Base-by-base conservation (phyloP, 306 rosid species). In the Prinsepia uniflora region DNA sequence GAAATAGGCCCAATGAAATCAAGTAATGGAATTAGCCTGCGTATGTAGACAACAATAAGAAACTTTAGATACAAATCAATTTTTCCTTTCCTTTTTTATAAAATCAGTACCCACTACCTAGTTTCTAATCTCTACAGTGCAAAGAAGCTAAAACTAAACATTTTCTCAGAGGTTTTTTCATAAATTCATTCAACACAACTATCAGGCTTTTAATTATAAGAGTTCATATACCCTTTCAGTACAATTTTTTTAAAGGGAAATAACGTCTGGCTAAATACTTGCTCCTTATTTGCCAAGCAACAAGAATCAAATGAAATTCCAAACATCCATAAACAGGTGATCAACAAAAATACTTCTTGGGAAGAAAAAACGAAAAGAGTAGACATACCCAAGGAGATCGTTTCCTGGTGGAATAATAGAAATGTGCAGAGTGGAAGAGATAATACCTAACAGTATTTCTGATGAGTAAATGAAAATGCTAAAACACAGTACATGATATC, bases 1-100 rank as follows among this genome's bases (percentile, higher is more conserved):
- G 17, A 74, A 60, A 58, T 4, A 20, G 59, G 69, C 9, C 40
- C 30, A 68, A 11, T 50, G 36, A 30, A 69, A 76, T 41, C 56
- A 59, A 17, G 64, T 40, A 17, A 14, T 6, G 17, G 24, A 36
- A 20, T 47, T 49, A n/a, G 48, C 48, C 18, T 72, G 62, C 40
- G 11, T 49, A 72, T 9, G n/a, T 24, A 30, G 46, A 39, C 19
- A 68, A 14, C 61, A 67, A 66, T 63, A 57, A 36, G 70, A 72
- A 50, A 50, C 9, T 50, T 53, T 17, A 50, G 7, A 54, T 39
- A 52, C 11, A 72, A 62, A 68, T 30, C 45, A 65, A 53, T 44
- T 58, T 41, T 40, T 42, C 42, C 53, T 40, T 17, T 65, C 12
- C 72, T 30, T 19, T 52, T n/a, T 6, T 34, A n/a, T 68, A 40